Conservation (phyloP, 768 basidiomycete species). For the Lactarius hatsudake region DNA sequence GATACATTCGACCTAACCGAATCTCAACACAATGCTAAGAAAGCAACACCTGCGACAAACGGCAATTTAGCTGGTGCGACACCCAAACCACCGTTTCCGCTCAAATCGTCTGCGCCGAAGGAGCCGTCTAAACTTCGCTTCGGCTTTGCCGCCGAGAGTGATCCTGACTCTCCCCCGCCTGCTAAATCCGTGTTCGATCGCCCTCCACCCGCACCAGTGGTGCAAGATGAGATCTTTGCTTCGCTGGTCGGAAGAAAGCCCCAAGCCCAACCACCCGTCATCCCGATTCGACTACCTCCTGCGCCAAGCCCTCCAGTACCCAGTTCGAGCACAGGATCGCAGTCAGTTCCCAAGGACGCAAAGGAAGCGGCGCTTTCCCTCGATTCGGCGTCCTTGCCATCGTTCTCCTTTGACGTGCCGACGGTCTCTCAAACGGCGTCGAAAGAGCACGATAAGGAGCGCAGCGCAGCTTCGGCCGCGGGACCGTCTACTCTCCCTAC, state of each 20-base stretch:
- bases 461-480: neutral
- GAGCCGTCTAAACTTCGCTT: conserved; percentile 78
- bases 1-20: conserved; percentile 43
- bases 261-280: neutral
- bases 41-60: conserved; percentile 26
- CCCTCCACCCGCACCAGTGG: neutral
- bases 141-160: conserved; percentile 57
- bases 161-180: conserved; percentile 19
- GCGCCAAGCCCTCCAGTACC: neutral
- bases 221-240: neutral
- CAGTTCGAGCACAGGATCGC: conserved; percentile 5
- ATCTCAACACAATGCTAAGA: conserved; percentile 29
- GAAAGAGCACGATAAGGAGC: conserved; percentile 12
- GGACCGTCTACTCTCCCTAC: conserved; percentile 44
- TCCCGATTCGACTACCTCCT: neutral
- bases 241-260: neutral
- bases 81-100: conserved; percentile 31
- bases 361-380: conserved; percentile 33
- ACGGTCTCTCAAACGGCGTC: conserved; percentile 10
- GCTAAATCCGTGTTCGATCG: conserved; percentile 6
- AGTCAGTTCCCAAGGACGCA: conserved; percentile 38
- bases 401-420: conserved; percentile 38
- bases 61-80: conserved; percentile 27
- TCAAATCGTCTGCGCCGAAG: conserved; percentile 60
- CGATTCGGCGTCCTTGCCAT: conserved; percentile 46